Evolutionary conservation across 225 moss, liverwort and hornwort genomes (phyloP), one percentile per base, ranked within the genome.

Genomic region (Antitrichia curtipendula): DNA sequence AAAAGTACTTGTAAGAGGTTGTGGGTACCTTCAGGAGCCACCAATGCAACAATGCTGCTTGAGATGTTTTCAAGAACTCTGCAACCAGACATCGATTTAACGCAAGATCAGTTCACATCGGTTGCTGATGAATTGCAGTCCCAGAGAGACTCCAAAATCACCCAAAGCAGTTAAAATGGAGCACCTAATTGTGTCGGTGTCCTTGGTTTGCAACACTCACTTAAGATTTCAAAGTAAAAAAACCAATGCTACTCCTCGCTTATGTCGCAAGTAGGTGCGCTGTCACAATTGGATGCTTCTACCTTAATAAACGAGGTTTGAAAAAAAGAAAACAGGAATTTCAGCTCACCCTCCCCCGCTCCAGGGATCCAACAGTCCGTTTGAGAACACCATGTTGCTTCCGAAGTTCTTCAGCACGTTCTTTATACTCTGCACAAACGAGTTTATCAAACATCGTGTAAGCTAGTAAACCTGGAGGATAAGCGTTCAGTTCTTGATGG

Each of bases 331-430:
- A 81, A 58, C 12, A 9, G 62, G 59, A 83, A 57, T 27, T 74
- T 72, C 54, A 89, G 66, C 95, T 94, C 88, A 95, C 95, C 95
- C 95, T 69, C 96, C 97, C 31, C 97, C 98, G 93, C 98, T 99
- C 97, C 98, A 99, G 31, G 98, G 98, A 91, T 99, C 98, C 41
- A 99, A 87, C 86, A 99, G 89, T 32, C 98, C 98, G 88, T 99
- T 99, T 23, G 98, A 95, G 76, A 99, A 97, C 18, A 97, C 95
- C 56, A 97, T 95, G 84, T 99, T 99, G 90, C 98, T 99, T 87
- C 96, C 98, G 78, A 95, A 97, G 60, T 93, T 91, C 91, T 94
- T 95, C 86, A 99, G 73, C 34, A 94, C 97, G 22, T 93, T 87
- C 78, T 86, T 92, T 28, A 99, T 96, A 56, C 91, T 88, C 93